Percentiles rank a stretch among this genome's conserved stretches.
These are phyloP conservation scores for Micractinium sp. DNA, from an alignment of 139 green algal genomes.

Conservation along the genomic window DNA sequence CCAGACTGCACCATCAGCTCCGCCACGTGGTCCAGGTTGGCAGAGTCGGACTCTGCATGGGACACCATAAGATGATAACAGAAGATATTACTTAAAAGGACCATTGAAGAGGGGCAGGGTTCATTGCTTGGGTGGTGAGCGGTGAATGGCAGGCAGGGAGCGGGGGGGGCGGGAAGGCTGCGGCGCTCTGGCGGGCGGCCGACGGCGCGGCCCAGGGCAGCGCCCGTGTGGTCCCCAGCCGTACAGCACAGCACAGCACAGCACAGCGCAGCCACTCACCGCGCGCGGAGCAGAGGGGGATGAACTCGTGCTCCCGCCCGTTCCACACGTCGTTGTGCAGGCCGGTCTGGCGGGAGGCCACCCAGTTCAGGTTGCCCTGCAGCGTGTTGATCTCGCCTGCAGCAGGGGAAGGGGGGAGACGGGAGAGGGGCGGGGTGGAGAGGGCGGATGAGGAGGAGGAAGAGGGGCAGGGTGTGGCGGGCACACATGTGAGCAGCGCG, in stretches of 20 bases:
- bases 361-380: constrained; percentile 99
- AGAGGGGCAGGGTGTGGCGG: neutral
- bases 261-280: neutral
- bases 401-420: neutral
- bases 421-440: neutral
- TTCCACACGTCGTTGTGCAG: constrained; percentile 90
- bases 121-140: too few relatives aligned
- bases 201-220: neutral
- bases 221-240: neutral
- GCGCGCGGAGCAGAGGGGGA: constrained; percentile 82
- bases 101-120: too few relatives aligned
- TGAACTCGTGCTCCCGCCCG: constrained; percentile 90
- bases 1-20: constrained; percentile 93
- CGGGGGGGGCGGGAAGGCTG: too few relatives aligned
- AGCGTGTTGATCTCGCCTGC: constrained; percentile 99
- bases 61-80: neutral
- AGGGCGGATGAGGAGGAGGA: neutral
- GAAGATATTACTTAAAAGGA: too few relatives aligned
- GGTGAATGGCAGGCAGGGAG: too few relatives aligned
- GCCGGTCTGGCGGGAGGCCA: constrained; percentile 89
- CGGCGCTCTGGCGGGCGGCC: too few relatives aligned
- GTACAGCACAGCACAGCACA: neutral
- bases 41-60: constrained; percentile 85
- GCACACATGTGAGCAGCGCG: too few relatives aligned
- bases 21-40: constrained; percentile 96